Evolutionary conservation across 1,139 yeast species (phyloP).

Genomic region (Zhuliangozyma parablackwelliae): DNA sequence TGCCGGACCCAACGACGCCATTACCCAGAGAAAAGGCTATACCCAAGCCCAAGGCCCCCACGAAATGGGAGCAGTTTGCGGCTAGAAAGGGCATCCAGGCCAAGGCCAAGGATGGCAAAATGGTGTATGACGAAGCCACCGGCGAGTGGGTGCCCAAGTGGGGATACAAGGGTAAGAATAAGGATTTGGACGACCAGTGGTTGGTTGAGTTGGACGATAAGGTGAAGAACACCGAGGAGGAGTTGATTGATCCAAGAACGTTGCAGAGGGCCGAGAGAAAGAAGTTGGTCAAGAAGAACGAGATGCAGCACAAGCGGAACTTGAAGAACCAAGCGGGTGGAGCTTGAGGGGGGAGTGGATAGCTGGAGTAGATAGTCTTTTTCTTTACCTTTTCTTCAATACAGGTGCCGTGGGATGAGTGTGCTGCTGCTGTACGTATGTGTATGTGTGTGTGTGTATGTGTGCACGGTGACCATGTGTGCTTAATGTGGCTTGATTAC

Average conservation of each 20-base stretch:
- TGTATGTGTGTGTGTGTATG: too few species aligned
- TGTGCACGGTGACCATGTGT: too few species aligned
- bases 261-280: conserved; percentile 79
- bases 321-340: conserved; percentile 31
- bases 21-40: conserved; percentile 94
- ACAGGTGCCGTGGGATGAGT: too few species aligned
- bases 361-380: too few species aligned
- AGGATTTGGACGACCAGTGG: conserved; percentile 87
- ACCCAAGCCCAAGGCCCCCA: conserved; percentile 87
- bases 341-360: too few species aligned
- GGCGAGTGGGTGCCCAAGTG: conserved; percentile 98
- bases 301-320: conserved; percentile 82
- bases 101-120: conserved; percentile 85
- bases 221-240: conserved; percentile 60
- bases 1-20: conserved; percentile 79
- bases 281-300: conserved; percentile 79
- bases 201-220: conserved; percentile 88
- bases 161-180: conserved; percentile 95
- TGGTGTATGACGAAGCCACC: conserved; percentile 82
- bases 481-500: too few species aligned
- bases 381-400: too few species aligned
- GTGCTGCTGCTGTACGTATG: too few species aligned
- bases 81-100: conserved; percentile 90
- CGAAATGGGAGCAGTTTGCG: conserved; percentile 97
- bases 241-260: conserved; percentile 81